These are phyloP conservation scores for Erodium moschatum DNA, from an alignment of 441 rosid species.

Conservation along the genomic window DNA sequence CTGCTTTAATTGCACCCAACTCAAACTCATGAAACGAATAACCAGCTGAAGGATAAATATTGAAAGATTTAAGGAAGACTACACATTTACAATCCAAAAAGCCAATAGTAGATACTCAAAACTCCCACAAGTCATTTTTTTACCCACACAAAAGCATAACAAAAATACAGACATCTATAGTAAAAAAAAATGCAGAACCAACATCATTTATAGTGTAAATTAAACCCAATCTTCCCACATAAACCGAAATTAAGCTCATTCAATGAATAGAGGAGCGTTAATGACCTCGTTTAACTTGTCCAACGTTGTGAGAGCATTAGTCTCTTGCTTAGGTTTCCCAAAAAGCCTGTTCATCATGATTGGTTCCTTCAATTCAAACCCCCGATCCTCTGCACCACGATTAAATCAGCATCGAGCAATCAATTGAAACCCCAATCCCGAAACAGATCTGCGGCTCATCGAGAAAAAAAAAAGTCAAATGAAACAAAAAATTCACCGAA, in stretches of 20 bases:
- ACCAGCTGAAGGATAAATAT: neutral
- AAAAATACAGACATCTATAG: neutral
- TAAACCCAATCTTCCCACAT: neutral
- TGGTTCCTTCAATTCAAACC: conserved; percentile 18
- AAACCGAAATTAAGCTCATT: neutral
- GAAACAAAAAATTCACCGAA: neutral
- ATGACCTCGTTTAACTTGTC: conserved; percentile 79
- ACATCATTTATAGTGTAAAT: neutral
- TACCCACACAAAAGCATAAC: neutral
- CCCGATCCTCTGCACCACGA: conserved; percentile 30
- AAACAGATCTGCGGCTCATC: conserved; percentile 11
- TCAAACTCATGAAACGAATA: neutral
- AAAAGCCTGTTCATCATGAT: conserved; percentile 75
- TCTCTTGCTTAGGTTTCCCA: conserved; percentile 73
- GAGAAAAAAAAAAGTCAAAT: neutral
- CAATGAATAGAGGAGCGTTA: neutral
- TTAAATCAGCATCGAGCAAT: conserved; percentile 13
- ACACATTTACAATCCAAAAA: neutral
- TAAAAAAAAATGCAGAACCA: neutral
- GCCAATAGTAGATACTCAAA: neutral
- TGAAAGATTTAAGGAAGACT: neutral
- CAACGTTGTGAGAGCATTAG: conserved; percentile 60
- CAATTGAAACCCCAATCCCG: conserved; percentile 21
- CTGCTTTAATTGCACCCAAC: neutral
- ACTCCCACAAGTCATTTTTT: neutral